These are phyloP conservation scores for Pelargonium myrrhifolium DNA, from an alignment of 441 rosid species.

Conservation along the genomic window DNA sequence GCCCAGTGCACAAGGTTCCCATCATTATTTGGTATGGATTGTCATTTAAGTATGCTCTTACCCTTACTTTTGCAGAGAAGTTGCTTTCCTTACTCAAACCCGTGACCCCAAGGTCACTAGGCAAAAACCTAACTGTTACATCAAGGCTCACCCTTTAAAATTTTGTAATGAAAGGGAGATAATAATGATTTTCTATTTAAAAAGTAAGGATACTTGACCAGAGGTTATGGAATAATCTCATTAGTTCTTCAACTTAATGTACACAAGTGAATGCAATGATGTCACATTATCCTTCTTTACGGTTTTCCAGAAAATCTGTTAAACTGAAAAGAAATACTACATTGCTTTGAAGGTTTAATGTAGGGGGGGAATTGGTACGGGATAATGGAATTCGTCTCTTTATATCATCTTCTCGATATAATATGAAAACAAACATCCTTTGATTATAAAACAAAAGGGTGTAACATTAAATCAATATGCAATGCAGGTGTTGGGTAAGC, in stretches of 20 bases:
- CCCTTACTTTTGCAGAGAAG: too few relatives aligned
- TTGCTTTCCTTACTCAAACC: too few relatives aligned
- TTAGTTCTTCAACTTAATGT: not conserved
- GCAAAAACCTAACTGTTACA: too few relatives aligned
- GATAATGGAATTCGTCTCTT: slow-evolving; percentile 1
- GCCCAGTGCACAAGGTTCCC: too few relatives aligned
- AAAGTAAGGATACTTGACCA: slow-evolving; percentile 1
- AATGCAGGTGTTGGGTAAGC: not conserved
- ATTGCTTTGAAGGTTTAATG: not conserved
- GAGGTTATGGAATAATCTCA: not conserved
- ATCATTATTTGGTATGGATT: too few relatives aligned
- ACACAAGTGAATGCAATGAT: too few relatives aligned
- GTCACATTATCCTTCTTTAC: too few relatives aligned
- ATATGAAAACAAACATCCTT: not conserved
- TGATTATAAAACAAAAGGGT: not conserved
- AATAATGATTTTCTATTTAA: not conserved
- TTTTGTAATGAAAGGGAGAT: not conserved
- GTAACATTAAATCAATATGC: not conserved
- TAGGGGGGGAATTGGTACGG: not conserved
- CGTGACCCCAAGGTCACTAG: too few relatives aligned
- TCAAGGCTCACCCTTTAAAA: too few relatives aligned
- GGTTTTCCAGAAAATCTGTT: too few relatives aligned
- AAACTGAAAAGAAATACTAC: too few relatives aligned
- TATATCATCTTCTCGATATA: not conserved
- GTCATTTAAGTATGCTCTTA: too few relatives aligned